Percentiles rank a stretch among this genome's conserved stretches.
Conservation (phyloP, 257 asterid genomes). For the Nicotiana sylvestris region DNA sequence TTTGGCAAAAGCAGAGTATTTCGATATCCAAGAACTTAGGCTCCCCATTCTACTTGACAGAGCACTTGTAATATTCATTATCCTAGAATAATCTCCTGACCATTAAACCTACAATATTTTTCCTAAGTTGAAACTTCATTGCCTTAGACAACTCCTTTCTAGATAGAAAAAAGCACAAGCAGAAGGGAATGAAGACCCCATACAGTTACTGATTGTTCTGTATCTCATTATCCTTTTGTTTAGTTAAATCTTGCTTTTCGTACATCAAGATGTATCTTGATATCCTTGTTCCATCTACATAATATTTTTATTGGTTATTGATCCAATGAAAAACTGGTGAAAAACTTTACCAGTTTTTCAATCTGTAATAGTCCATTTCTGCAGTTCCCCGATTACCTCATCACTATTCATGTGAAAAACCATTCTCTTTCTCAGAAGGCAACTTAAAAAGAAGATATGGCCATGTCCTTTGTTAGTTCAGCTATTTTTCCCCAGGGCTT, state of each 20-base stretch:
- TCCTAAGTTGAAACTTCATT: not conserved
- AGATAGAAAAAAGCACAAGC: not conserved
- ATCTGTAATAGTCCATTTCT: not conserved
- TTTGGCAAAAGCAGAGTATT: not conserved
- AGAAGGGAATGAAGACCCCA: not conserved
- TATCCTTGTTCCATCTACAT: conserved; percentile 3
- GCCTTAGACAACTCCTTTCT: not conserved
- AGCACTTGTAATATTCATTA: not conserved
- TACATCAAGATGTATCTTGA: not conserved
- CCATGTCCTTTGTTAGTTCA: not conserved
- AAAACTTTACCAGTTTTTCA: not conserved
- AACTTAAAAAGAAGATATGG: not conserved
- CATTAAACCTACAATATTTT: not conserved
- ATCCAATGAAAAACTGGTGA: not conserved
- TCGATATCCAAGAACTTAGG: not conserved
- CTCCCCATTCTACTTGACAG: not conserved
- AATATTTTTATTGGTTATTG: not conserved
- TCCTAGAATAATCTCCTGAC: not conserved
- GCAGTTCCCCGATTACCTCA: not conserved
- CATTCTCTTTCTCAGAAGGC: not conserved
- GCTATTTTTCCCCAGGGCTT: not conserved
- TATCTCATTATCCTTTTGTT: not conserved
- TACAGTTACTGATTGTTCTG: not conserved
- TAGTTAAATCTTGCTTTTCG: not conserved
- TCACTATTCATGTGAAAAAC: not conserved